Base-by-base conservation (phyloP, 805 yeast species). In the Barnettozyma californica region DNA sequence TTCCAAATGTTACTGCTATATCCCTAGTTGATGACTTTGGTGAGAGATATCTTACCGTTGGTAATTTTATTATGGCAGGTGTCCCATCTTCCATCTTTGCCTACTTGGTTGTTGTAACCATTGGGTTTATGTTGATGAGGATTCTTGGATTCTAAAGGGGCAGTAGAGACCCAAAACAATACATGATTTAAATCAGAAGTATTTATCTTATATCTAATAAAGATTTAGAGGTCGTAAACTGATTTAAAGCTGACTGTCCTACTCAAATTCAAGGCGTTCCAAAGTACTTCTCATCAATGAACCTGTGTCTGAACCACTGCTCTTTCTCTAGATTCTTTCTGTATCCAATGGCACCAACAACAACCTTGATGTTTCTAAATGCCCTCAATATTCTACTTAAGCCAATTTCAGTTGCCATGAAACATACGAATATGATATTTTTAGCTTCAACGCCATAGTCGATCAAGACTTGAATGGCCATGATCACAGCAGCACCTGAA, bases 1-100 rank as follows among this genome's bases (percentile, higher is more conserved):
- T 94, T 73, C 99, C 99, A 5, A 94, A 94, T 60, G 97, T 94
- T 33, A 90, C 98, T 0, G 99, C 98, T 0, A 89, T 94, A 53
- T 90, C 97, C 50, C 81, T 90, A 81, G 83, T 91, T 6, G 96
- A 94, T 65, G 96, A 88, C 59, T 77, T 91, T 38, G 98, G 98
- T 9, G 84, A 84, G 48, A 89, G 95, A 18, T 94, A 94, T 62
- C 70, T 94, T 58, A 84, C 90, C 0, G 98, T 91, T 14, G 77
- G 81, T 14, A 86, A 87, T 31, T 94, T 94, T 61, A 88, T 94
- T 41, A 83, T 86, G 11, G 76, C 95, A 51, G 99, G 99, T 63
- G 89, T 92, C 9, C 96, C 97, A 9, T 77, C 92, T 23, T 86
- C 96, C 29, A 50, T 92, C 4, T 71, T 89, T 50, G 83, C 90